Conservation (phyloP, 2,329 filamentous ascomycete species). For the Aurifilum marmelostoma region DNA sequence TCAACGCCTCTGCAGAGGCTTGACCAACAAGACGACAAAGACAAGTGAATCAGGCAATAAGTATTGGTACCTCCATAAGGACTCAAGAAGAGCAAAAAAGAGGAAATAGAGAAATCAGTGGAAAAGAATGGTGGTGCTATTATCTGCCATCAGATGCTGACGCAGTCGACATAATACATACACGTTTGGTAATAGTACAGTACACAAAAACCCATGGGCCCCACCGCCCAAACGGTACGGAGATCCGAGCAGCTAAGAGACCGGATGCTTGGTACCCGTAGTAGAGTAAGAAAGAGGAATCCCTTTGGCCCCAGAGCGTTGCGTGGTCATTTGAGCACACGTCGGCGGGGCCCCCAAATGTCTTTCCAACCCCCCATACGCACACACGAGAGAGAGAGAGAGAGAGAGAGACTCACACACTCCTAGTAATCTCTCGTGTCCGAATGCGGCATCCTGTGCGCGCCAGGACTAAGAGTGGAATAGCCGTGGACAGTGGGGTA, state of each 20-base stretch:
- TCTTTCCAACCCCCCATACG: neutral
- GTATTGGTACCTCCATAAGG: neutral
- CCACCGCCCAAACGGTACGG: neutral
- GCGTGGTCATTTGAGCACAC: no score
- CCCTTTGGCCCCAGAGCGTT: no score
- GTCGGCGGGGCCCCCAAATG: no score
- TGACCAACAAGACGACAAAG: neutral
- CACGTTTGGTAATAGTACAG: neutral
- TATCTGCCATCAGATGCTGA: neutral
- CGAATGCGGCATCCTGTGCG: slow-evolving; percentile 1
- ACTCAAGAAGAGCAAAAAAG: neutral
- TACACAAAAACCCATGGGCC: neutral
- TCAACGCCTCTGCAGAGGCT: neutral
- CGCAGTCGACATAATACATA: neutral
- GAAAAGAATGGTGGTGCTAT: neutral
- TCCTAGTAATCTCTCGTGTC: neutral
- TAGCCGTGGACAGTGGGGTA: neutral
- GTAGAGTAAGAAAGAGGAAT: neutral
- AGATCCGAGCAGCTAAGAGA: neutral
- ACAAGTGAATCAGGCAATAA: neutral
- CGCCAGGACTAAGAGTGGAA: neutral
- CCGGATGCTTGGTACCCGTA: neutral
- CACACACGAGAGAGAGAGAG: no score
- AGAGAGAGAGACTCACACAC: no score
- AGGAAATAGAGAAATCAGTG: neutral